A percentile compares a stretch with the other conserved stretches of the same genome.
phyloP scores from a whole-genome alignment of 2,329 filamentous ascomycete genomes.

The Trichoderma sp. region DNA sequence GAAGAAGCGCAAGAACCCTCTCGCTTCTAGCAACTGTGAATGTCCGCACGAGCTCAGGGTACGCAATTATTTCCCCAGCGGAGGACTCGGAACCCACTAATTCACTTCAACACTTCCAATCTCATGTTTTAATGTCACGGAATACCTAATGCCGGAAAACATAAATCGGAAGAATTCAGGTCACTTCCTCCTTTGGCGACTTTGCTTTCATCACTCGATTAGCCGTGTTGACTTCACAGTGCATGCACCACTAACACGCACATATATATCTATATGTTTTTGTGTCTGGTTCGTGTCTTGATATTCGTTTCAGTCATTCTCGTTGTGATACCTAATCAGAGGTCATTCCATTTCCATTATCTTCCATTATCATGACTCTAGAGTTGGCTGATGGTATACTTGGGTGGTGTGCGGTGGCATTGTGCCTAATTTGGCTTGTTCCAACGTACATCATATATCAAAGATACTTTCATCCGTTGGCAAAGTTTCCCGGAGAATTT shows the following conservation, averaged over 20 bases:
- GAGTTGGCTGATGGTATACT: not conserved
- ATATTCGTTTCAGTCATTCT: not conserved
- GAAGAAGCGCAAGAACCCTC: not conserved
- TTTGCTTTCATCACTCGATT: not conserved
- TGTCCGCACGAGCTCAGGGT: not conserved
- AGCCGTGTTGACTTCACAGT: not conserved
- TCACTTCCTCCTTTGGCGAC: not conserved
- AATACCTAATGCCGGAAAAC: not conserved
- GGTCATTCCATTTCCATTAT: not conserved
- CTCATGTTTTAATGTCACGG: not conserved
- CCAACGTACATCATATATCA: not conserved
- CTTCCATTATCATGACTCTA: not conserved
- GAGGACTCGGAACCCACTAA: not conserved
- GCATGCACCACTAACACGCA: not conserved
- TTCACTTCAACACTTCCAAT: not conserved
- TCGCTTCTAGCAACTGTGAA: not conserved
- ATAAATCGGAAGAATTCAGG: not conserved
- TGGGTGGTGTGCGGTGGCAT: not conserved
- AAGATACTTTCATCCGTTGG: not conserved
- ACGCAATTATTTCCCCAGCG: not conserved
- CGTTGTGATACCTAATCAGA: not conserved
- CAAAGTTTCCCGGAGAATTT: not conserved
- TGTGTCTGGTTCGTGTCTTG: not conserved
- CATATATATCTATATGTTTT: not conserved
- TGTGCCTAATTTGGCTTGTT: not conserved